Percentiles rank a stretch among this genome's conserved stretches.
Evolutionary conservation across 2,329 filamentous ascomycete genomes (phyloP).

Genomic region (Penicillium sp.): DNA sequence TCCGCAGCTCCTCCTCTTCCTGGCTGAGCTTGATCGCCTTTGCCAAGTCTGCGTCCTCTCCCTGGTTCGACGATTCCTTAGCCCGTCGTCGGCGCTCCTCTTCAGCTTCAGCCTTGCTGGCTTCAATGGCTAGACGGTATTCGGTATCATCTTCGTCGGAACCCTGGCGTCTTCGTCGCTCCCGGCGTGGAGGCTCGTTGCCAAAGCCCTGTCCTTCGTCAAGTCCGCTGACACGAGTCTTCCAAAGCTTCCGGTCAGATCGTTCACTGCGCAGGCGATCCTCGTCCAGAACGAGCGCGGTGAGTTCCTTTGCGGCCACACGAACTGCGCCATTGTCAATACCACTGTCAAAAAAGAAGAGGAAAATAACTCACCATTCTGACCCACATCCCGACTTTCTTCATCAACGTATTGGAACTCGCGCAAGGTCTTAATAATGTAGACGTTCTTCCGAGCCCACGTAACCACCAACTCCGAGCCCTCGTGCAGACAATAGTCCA

Average conservation of each 20-base stretch:
- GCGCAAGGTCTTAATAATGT: slow-evolving; percentile 96
- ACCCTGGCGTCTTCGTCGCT: slow-evolving; percentile 52
- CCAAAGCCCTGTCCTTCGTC: slow-evolving; percentile 67
- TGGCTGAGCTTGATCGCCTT: slow-evolving; percentile 95
- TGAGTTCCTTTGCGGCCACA: slow-evolving; percentile 93
- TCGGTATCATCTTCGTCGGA: slow-evolving; percentile 84
- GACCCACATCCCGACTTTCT: slow-evolving; percentile 90
- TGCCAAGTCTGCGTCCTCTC: slow-evolving; percentile 85
- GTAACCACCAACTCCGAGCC: slow-evolving; percentile 95
- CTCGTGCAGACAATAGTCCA: slow-evolving; percentile 97
- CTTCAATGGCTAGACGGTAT: slow-evolving; percentile 86
- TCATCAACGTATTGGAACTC: slow-evolving; percentile 98
- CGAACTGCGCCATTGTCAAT: slow-evolving; percentile 63
- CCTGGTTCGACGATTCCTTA: slow-evolving; percentile 56
- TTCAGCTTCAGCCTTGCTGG: slow-evolving; percentile 92
- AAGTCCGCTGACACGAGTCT: slow-evolving; percentile 89
- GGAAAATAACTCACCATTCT: slow-evolving; percentile 72
- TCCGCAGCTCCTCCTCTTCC: slow-evolving; percentile 83
- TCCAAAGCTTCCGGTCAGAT: slow-evolving; percentile 91
- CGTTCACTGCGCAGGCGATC: slow-evolving; percentile 88
- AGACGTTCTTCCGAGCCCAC: slow-evolving; percentile 97
- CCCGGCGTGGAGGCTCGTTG: slow-evolving; percentile 42
- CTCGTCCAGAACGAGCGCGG: slow-evolving; percentile 87
- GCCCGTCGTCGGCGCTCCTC: slow-evolving; percentile 78
- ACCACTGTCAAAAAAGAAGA: not conserved